Evolutionary conservation across 495 filamentous ascomycete genomes (phyloP), one percentile per base, ranked within the genome.

Genomic region (Podospora pseudopauciseta): DNA sequence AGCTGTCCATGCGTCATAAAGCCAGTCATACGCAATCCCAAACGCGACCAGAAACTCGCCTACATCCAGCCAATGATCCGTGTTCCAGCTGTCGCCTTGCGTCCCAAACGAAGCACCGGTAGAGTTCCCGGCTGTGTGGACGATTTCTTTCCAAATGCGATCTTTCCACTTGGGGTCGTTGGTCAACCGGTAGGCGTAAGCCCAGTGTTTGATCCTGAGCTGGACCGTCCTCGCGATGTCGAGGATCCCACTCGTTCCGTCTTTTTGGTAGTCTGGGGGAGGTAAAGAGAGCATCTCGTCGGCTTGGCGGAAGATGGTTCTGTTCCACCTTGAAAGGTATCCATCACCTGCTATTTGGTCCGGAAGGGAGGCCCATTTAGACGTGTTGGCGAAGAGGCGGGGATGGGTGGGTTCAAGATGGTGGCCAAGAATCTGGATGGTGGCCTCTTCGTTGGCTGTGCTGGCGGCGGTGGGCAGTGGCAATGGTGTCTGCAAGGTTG

Each of bases 11-110:
- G 64, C 49, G 9, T 66, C 49, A 20, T 66, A 66, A 23, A 66
- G 54, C 64, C 64, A 66, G 54, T 66, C 64, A 27, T 66, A 59
- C 2, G 64, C 64, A 34, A 56, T 20, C 13, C 49, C 49, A 20
- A 66, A 66, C 2, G 64, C 64, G 23, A 66, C 64, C 26, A 66
- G 28, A 27, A 66, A 66, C 32, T 66, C 64, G 2, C 64, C 64
- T 5, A 66, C 64, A 66, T 66, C 64, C 19, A 66, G 64, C 64
- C 55, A 66, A 28, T 66, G 64, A 6, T 56, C 54, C 19, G 54
- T 56, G 19, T 56, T 56, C 54, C 54, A 56, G 54, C 15, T 56
- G 15, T 56, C 54, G 4, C 19, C 54, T 4, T 0, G 5, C 4
- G 4, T 20, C 16, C 54, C 54, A 56, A 56, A 56, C 54, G 54